Evolutionary conservation across 2,329 filamentous ascomycete species (phyloP).

Genomic region (Botrytis fragariae): DNA sequence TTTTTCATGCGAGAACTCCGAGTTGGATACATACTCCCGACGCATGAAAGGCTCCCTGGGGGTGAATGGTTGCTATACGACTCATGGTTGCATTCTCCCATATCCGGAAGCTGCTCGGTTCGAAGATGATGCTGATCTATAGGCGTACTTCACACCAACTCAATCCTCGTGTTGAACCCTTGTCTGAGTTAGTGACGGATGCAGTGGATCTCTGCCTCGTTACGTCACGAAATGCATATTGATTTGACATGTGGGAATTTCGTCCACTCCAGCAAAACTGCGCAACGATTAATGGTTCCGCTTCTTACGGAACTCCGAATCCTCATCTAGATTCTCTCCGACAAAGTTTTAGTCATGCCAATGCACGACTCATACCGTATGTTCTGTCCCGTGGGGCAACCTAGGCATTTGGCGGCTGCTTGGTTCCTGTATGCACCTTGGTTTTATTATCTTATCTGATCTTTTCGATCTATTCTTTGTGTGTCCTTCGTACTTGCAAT

Average conservation of each 20-base stretch:
- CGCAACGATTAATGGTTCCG: not conserved
- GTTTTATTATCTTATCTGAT: constrained; percentile 21
- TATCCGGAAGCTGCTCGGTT: not conserved
- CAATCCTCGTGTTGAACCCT: not conserved
- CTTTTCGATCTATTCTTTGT: constrained; percentile 2
- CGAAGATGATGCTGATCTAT: not conserved
- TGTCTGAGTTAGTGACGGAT: not conserved
- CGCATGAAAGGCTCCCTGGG: not conserved
- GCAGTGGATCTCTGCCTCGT: not conserved
- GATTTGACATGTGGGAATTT: not conserved
- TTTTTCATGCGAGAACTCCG: not conserved
- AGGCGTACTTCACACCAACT: not conserved
- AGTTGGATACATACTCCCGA: not conserved
- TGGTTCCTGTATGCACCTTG: constrained; percentile 3
- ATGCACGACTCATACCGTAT: not conserved
- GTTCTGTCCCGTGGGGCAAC: not conserved
- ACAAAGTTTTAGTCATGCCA: constrained; percentile 5
- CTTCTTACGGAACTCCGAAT: not conserved
- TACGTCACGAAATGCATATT: not conserved
- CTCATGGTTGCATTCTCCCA: not conserved
- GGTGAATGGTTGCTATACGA: not conserved
- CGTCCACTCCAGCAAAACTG: not conserved
- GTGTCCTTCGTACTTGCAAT: not conserved
- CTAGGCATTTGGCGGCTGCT: not conserved
- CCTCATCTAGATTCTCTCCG: not conserved